These are phyloP conservation scores for Kodamaea lidongshanica DNA, from an alignment of 805 yeast genomes.

Conservation along the genomic window DNA sequence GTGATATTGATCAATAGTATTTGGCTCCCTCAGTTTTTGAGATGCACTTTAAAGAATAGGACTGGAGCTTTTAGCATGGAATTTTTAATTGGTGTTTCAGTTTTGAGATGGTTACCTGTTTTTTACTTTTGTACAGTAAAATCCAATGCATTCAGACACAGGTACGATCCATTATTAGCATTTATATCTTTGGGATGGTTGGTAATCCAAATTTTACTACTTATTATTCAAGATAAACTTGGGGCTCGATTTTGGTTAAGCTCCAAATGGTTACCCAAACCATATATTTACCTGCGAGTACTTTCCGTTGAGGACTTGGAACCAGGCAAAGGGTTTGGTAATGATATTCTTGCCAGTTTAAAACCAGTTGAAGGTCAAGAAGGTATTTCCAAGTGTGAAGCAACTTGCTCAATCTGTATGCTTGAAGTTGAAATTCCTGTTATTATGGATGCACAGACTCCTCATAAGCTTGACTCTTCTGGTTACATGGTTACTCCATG, in stretches of 20 bases:
- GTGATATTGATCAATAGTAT: slow-evolving; percentile 55
- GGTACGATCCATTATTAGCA: slow-evolving; percentile 49
- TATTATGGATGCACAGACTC: slow-evolving; percentile 7
- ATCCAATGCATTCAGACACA: slow-evolving; percentile 66
- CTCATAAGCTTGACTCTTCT: slow-evolving; percentile 17
- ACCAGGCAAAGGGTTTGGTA: slow-evolving; percentile 38
- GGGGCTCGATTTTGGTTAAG: slow-evolving; percentile 86
- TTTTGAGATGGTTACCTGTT: slow-evolving; percentile 59
- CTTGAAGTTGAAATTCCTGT: slow-evolving; percentile 59
- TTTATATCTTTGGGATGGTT: slow-evolving; percentile 49
- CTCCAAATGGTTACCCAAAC: slow-evolving; percentile 64
- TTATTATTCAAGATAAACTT: slow-evolving; percentile 57
- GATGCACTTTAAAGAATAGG: slow-evolving; percentile 69
- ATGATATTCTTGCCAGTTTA: slow-evolving; percentile 41
- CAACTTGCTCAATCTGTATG: slow-evolving; percentile 92
- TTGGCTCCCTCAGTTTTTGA: slow-evolving; percentile 84
- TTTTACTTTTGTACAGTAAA: slow-evolving; percentile 50
- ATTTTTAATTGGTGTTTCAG: slow-evolving; percentile 64
- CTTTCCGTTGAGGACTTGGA: slow-evolving; percentile 57
- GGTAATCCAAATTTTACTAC: slow-evolving; percentile 47
- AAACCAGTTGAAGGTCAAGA: slow-evolving; percentile 18
- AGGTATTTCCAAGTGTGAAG: slow-evolving; percentile 35
- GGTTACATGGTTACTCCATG: slow-evolving; percentile 87
- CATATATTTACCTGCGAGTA: slow-evolving; percentile 77
- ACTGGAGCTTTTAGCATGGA: slow-evolving; percentile 62